These are phyloP conservation scores for Oenanthe sinensis DNA, from an alignment of 129 eudicot genomes.

Conservation along the genomic window DNA sequence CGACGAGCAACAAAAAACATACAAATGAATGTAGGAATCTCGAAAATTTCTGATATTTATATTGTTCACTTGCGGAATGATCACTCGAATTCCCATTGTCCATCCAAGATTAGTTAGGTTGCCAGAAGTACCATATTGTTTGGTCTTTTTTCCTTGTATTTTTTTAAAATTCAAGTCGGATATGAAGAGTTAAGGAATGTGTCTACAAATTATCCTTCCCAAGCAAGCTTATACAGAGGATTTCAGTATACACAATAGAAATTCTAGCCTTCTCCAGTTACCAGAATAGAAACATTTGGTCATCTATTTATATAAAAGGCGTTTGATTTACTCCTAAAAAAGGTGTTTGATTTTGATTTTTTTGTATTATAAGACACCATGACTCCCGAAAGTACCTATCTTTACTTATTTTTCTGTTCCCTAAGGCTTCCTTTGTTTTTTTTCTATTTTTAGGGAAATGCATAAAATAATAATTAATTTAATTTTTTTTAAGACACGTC, in stretches of 20 bases:
- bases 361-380: too few species aligned
- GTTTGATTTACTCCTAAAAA: too few species aligned
- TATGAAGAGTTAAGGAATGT: background rate
- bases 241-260: background rate
- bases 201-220: background rate
- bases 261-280: background rate
- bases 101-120: constrained; percentile 43
- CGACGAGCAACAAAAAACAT: constrained; percentile 53
- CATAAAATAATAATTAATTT: too few species aligned
- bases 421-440: too few species aligned
- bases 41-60: constrained; percentile 17
- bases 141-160: background rate
- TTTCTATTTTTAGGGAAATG: too few species aligned
- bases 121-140: background rate
- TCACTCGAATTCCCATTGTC: constrained; percentile 26
- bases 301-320: too few species aligned
- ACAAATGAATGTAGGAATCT: constrained; percentile 17
- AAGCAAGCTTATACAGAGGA: background rate
- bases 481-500: too few species aligned
- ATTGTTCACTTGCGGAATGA: constrained; percentile 32
- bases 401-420: too few species aligned
- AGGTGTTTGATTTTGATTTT: too few species aligned
- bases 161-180: background rate
- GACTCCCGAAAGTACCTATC: too few species aligned
- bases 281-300: background rate